Conservation (phyloP, 345 rosid species). For the Populus davidiana region DNA sequence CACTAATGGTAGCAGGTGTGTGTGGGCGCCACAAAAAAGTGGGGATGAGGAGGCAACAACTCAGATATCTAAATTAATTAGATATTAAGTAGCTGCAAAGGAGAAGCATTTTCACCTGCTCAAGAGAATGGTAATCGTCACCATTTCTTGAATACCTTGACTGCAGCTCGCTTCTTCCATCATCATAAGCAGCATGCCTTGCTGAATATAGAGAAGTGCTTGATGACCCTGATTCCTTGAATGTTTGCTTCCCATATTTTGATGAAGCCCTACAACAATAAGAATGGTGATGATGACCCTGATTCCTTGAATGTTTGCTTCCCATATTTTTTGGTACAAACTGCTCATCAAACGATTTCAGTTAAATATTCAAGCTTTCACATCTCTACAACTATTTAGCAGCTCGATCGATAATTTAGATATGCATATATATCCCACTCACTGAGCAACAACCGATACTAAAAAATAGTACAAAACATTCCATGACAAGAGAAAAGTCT, state of each 20-base stretch:
- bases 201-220: constrained; percentile 10
- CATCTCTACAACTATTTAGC: not conserved
- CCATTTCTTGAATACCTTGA: constrained; percentile 28
- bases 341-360: not conserved
- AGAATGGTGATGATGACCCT: not conserved
- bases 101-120: constrained; percentile 24
- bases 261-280: constrained; percentile 12
- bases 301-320: constrained; percentile 20
- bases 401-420: not conserved
- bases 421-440: not conserved
- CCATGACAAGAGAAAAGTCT: not conserved
- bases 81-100: not conserved
- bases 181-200: constrained; percentile 11
- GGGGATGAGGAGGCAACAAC: not conserved
- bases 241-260: too few species aligned
- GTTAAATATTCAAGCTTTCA: not conserved
- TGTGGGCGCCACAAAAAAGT: not conserved
- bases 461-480: not conserved
- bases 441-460: not conserved
- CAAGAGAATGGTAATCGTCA: constrained; percentile 38
- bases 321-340: constrained; percentile 26
- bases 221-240: too few species aligned
- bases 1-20: not conserved
- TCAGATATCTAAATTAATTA: not conserved
- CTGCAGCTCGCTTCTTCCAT: constrained; percentile 19